Evolutionary conservation across 73 alveolate genomes (phyloP).

Genomic region (Paramecium tetraurelia): DNA sequence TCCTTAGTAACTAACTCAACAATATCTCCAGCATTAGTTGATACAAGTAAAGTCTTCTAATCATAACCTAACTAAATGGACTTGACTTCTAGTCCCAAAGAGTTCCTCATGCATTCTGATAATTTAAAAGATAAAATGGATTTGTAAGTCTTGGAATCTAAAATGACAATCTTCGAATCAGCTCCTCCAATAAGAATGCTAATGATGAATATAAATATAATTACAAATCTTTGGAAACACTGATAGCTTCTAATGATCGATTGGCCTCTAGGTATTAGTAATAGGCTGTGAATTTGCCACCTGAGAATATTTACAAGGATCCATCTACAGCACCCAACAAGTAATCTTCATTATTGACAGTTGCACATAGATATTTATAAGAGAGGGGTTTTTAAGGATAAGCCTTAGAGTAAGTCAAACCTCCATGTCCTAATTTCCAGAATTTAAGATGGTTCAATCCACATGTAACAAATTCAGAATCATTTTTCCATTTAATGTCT

Average conservation of each 20-base stretch:
- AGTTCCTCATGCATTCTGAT: conserved; percentile 11
- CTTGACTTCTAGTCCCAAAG: conserved; percentile 74
- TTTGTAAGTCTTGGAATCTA: conserved; percentile 68
- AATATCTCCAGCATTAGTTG: conserved; percentile 91
- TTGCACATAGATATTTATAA: background rate
- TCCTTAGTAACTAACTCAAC: conserved; percentile 70
- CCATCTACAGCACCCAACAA: conserved; percentile 61
- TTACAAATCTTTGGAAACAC: background rate
- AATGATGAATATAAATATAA: background rate
- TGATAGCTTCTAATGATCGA: conserved; percentile 16
- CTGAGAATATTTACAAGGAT: background rate
- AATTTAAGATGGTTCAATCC: conserved; percentile 60
- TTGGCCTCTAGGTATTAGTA: background rate
- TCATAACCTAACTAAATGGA: conserved; percentile 74
- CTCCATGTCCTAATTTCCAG: conserved; percentile 50
- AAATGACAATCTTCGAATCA: conserved; percentile 73
- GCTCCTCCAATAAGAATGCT: conserved; percentile 92
- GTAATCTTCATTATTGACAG: conserved; percentile 40
- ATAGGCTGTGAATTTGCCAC: background rate
- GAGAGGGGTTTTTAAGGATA: background rate
- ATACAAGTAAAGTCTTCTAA: conserved; percentile 72
- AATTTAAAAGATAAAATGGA: background rate
- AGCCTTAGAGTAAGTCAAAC: background rate
- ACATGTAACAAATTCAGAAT: conserved; percentile 77
- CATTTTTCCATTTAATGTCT: conserved; percentile 77